Evolutionary conservation across 805 yeast species (phyloP), one percentile per base, ranked within the genome.

Genomic region (Ogataea thermomethanolica): DNA sequence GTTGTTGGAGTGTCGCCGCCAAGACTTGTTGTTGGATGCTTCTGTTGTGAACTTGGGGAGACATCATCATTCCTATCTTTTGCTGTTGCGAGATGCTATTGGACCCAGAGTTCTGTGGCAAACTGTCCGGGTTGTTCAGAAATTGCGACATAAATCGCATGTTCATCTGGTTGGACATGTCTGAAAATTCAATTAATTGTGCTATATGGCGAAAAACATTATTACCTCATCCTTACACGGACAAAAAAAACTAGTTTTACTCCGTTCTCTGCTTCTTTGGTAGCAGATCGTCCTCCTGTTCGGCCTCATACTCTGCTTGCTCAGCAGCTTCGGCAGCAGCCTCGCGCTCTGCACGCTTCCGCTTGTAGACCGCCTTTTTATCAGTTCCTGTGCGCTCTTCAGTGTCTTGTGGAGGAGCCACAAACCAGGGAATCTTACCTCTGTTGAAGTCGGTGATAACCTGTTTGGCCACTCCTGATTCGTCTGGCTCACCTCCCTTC

Each of bases 401-500:
- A 20, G 67, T 74, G 47, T 78, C 85, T 51, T 81, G 76, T 29
- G 98, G 97, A 22, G 99, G 99, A 21, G 93, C 80, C 24, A 87
- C 87, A 61, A 91, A 91, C 99, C 99, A 91, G 17, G 99, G 99
- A 40, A 91, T 91, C 58, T 88, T 87, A 46, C 99, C 99, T 65
- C 99, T 78, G 66, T 89, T 91, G 73, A 91, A 91, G 63, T 91
- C 99, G 54, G 88, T 88, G 62, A 91, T 75, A 23, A 91, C 83
- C 57, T 83, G 82, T 64, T 89, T 91, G 28, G 98, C 81, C 41
- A 91, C 88, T 55, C 96, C 95, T 50, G 82, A 72, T 65, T 91
- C 97, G 63, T 91, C 98, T 1, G 98, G 95, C 66, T 93, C 99
- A 50, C 97, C 99, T 45, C 99, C 99, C 65, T 91, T 91, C 51